Conservation (phyloP, 306 rosid genomes). For the Lotus japonicus region DNA sequence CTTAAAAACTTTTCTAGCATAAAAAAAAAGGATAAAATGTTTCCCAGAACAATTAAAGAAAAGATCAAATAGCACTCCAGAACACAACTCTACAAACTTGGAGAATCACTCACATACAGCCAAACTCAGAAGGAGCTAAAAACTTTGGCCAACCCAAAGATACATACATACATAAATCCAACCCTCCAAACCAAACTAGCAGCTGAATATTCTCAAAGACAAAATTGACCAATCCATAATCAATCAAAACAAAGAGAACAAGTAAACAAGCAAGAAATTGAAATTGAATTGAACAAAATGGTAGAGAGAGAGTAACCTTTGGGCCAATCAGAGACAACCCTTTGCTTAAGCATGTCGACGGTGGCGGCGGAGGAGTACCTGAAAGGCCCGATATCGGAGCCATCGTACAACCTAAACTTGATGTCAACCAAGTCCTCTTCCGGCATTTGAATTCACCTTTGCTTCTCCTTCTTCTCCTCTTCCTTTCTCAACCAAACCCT, state of each 20-base stretch:
- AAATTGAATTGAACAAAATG: neutral
- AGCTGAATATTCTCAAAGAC: too few relatives aligned
- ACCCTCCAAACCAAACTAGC: conserved; percentile 4
- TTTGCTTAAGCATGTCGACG: conserved; percentile 83
- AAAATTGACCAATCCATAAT: conserved; percentile 4
- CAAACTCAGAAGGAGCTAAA: neutral
- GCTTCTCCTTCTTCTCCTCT: neutral
- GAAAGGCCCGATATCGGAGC: conserved; percentile 79
- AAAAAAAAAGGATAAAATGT: too few relatives aligned
- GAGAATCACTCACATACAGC: neutral
- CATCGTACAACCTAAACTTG: conserved; percentile 84
- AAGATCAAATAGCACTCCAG: neutral
- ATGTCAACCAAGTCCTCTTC: conserved; percentile 79
- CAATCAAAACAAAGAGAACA: neutral
- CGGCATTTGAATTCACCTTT: conserved; percentile 54
- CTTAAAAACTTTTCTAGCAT: neutral
- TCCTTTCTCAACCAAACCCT: conserved; percentile 7
- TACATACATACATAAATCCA: neutral
- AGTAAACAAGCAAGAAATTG: neutral
- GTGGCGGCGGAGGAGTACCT: conserved; percentile 79
- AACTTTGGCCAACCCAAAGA: neutral
- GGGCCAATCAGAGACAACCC: conserved; percentile 91
- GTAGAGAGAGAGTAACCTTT: conserved; percentile 42
- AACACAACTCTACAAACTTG: neutral
- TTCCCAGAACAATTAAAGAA: too few relatives aligned